Base-by-base conservation (phyloP, 108 stramenopile genomes). In the Ochromonas danica region DNA sequence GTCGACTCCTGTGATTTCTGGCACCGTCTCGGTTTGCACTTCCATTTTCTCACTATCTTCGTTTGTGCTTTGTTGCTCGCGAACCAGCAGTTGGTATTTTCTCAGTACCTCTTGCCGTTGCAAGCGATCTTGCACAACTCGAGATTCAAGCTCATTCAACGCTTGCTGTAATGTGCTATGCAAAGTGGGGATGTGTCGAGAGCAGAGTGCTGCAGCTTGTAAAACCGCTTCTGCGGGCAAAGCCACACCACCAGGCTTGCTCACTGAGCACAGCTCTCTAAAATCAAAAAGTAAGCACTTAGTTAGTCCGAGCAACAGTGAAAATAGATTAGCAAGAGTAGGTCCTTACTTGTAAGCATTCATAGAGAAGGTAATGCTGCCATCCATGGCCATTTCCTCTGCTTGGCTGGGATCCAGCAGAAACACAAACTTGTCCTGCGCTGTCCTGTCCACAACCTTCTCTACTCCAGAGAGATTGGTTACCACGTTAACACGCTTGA, bases 341-440 rank as follows among this genome's bases (percentile, higher is more conserved):
- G n/a, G n/a, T n/a, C 10, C 51, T 10, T 57, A 57, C 51, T 40
- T 10, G 33, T 75, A 33, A 60, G n/a, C 35, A 41, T 75, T 75
- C 36, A 75, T 27, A 42, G 72, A 75, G 40, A 57, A 75, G 3
- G 31, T 60, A 30, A 75, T 42, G 3, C 22, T 57, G n/a, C 72
- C 72, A 75, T 75, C 40, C 25, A 36, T 36, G 3, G 51, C 72
- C 10, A 10, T 27, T 60, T 75, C 72, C 25, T 75, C 72, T 27
- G 6, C 72, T 31, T 14, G n/a, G 3, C 14, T 14, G 22, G 72
- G 72, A 33, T 75, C 72, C 17, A 60, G 27, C 3, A 75, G 6
- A 10, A 75, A 60, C 40, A 75, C 6, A 17, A 75, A 57, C 3
- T 36, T 27, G 39, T 40, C 36, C 40, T 10, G 22, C 33, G 14